Conservation (phyloP, 257 asterid genomes). For the Solanum virginianum region DNA sequence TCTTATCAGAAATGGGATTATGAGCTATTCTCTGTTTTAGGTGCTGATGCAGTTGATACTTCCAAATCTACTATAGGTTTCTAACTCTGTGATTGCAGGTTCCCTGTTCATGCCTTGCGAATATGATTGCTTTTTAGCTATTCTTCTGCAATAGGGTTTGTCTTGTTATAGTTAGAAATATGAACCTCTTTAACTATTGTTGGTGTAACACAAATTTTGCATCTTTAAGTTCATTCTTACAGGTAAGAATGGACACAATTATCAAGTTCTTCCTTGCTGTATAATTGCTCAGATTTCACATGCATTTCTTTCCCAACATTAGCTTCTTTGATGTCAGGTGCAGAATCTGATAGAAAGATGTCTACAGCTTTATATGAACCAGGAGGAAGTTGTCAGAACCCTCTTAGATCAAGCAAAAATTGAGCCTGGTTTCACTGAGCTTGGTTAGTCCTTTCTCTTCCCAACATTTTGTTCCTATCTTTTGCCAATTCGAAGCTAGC, state of each 20-base stretch:
- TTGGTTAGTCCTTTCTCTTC: constrained; percentile 35
- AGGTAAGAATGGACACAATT: neutral
- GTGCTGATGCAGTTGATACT: neutral
- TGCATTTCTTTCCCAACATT: neutral
- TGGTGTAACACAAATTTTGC: neutral
- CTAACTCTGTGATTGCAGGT: neutral
- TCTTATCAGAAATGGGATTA: neutral
- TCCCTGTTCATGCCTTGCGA: neutral
- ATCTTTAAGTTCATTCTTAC: neutral
- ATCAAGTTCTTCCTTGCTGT: neutral
- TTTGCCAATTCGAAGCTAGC: neutral
- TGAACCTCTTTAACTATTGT: neutral
- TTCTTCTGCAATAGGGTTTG: neutral
- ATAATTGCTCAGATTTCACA: neutral
- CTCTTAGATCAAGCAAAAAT: constrained; percentile 73
- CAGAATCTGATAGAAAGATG: constrained; percentile 95
- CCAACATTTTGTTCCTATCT: neutral
- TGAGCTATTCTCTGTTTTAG: neutral
- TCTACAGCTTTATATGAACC: constrained; percentile 95
- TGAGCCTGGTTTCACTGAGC: constrained; percentile 93
- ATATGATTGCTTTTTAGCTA: neutral
- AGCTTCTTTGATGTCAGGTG: constrained; percentile 34
- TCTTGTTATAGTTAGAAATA: neutral
- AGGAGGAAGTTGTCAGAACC: constrained; percentile 72
- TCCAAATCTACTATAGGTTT: neutral